These are phyloP conservation scores for Colletotrichum lindemuthianum DNA, from an alignment of 2,329 filamentous ascomycete genomes.

Conservation along the genomic window DNA sequence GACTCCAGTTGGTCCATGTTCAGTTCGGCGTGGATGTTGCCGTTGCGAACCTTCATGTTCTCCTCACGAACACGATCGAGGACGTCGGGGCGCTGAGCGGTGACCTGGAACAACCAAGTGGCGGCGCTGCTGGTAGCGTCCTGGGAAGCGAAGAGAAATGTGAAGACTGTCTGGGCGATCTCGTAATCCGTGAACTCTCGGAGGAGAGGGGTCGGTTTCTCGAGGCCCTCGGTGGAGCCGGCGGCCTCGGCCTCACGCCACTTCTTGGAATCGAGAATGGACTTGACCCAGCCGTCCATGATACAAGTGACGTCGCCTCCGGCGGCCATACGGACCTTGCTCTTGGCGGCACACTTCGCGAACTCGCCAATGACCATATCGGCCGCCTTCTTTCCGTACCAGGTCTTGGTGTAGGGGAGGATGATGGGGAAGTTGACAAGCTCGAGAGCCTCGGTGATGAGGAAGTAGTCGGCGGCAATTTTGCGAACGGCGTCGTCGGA, in stretches of 20 bases:
- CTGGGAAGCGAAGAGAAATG: conserved; percentile 96
- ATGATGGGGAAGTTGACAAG: conserved; percentile 99
- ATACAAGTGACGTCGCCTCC: conserved; percentile 91
- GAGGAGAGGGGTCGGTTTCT: conserved; percentile 85
- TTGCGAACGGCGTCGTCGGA: conserved; percentile 89
- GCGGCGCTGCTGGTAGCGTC: conserved; percentile 94
- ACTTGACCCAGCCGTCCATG: conserved; percentile 93
- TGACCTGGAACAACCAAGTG: conserved; percentile 95
- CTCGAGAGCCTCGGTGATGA: conserved; percentile 94
- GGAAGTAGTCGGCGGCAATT: conserved; percentile 96
- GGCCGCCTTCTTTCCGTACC: conserved; percentile 96
- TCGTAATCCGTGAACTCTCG: conserved; percentile 91
- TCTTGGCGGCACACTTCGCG: conserved; percentile 89
- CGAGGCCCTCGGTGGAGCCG: conserved; percentile 73
- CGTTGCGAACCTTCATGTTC: conserved; percentile 80
- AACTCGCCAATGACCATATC: conserved; percentile 94
- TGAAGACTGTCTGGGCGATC: conserved; percentile 93
- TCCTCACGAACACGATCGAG: conserved; percentile 92
- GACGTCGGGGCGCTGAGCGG: conserved; percentile 92
- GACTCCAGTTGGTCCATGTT: conserved; percentile 89
- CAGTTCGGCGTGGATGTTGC: conserved; percentile 75
- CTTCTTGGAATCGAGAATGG: conserved; percentile 84
- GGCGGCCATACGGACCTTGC: conserved; percentile 89
- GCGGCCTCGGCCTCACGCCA: conserved; percentile 83
- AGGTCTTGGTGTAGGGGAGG: conserved; percentile 92